A percentile compares a stretch with the other conserved stretches of the same genome.
phyloP scores from a whole-genome alignment of 257 asterid species.

The Jacaranda mimosifolia region DNA sequence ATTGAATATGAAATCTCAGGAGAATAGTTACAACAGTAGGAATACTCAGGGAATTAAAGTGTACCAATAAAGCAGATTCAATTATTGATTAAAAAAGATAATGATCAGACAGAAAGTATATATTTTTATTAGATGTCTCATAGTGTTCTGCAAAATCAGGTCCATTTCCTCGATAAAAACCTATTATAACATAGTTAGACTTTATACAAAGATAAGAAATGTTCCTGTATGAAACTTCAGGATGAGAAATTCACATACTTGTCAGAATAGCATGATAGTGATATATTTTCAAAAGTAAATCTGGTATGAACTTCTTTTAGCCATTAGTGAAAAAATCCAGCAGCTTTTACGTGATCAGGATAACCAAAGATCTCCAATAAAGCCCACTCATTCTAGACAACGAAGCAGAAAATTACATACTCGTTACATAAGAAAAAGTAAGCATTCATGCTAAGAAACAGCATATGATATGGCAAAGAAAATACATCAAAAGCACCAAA shows the following conservation, averaged over 20 bases:
- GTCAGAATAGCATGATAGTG: background rate
- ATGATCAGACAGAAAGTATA: background rate
- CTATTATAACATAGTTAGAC: background rate
- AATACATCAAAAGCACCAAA: background rate
- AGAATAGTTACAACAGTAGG: conserved; percentile 22
- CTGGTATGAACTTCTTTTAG: background rate
- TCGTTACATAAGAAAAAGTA: background rate
- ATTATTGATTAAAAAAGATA: background rate
- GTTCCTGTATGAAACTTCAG: background rate
- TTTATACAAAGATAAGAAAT: background rate
- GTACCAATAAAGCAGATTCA: background rate
- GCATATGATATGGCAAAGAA: background rate
- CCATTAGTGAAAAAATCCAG: conserved; percentile 16
- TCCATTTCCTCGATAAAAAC: conserved; percentile 15
- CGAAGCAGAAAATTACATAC: background rate
- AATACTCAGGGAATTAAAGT: background rate
- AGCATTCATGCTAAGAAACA: background rate
- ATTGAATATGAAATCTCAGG: conserved; percentile 20
- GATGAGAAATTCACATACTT: background rate
- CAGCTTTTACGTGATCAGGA: background rate
- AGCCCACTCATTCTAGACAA: conserved; percentile 6
- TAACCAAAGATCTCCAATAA: background rate
- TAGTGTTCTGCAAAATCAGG: background rate
- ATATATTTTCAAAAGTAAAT: background rate
- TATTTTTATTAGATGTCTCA: conserved; percentile 2